These are phyloP conservation scores for Zopfochytrium polystomum DNA, from an alignment of 371 early-diverging fungal species.

Conservation along the genomic window DNA sequence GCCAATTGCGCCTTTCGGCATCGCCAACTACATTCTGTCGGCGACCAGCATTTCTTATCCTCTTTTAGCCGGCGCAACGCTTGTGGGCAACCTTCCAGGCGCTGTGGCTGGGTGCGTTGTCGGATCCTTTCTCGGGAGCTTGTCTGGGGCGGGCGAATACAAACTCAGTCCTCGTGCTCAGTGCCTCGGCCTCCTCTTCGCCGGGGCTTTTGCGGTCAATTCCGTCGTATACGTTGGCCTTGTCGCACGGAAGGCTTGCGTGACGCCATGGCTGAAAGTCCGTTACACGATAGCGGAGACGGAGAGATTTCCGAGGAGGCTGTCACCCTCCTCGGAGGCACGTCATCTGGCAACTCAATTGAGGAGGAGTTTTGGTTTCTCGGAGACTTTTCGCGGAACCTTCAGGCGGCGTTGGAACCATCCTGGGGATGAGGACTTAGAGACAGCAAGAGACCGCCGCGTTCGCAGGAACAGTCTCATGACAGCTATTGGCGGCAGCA, in stretches of 20 bases:
- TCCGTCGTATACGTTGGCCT: slow-evolving; percentile 35
- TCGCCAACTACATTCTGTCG: slow-evolving; percentile 34
- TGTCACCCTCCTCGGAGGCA: too few species aligned
- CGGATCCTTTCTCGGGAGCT: slow-evolving; percentile 27
- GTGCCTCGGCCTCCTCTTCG: slow-evolving; percentile 20
- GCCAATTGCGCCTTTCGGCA: slow-evolving; percentile 38
- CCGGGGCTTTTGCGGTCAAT: slow-evolving; percentile 16
- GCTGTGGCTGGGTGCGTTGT: slow-evolving; percentile 24
- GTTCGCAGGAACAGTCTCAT: too few species aligned
- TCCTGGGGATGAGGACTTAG: too few species aligned
- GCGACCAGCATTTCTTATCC: slow-evolving; percentile 27
- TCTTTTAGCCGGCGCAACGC: slow-evolving; percentile 14
- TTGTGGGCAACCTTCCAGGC: slow-evolving; percentile 21
- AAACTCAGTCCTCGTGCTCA: slow-evolving; percentile 21
- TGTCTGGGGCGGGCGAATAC: slow-evolving; percentile 21
- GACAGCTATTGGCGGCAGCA: too few species aligned
- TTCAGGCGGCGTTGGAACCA: too few species aligned
- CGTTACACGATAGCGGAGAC: too few species aligned
- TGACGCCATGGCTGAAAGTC: too few species aligned
- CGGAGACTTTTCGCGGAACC: too few species aligned
- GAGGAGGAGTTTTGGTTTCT: too few species aligned
- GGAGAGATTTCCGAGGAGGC: too few species aligned
- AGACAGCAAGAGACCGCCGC: too few species aligned
- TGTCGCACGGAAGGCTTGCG: slow-evolving; percentile 33
- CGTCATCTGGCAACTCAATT: too few species aligned